These are phyloP conservation scores for Rhodosporidiobolus odoratus DNA, from an alignment of 768 basidiomycete genomes.

Conservation along the genomic window DNA sequence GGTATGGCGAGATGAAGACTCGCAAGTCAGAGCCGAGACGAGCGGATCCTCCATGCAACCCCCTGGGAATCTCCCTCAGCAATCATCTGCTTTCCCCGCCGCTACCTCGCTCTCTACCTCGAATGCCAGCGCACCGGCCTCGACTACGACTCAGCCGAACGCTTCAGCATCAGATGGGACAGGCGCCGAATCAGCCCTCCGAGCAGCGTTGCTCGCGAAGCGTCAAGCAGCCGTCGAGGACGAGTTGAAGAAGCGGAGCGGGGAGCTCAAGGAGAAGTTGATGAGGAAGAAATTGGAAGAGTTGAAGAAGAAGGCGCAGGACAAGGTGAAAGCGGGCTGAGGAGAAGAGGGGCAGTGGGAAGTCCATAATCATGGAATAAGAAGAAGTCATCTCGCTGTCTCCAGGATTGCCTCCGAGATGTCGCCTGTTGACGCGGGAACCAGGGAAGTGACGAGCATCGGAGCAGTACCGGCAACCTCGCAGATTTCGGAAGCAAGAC, in stretches of 20 bases:
- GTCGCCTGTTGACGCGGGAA: too few relatives aligned
- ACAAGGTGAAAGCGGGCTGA: too few relatives aligned
- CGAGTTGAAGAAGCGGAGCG: slow-evolving; percentile 16
- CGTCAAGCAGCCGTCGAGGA: slow-evolving; percentile 19
- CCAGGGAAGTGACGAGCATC: too few relatives aligned
- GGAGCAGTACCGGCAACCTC: too few relatives aligned
- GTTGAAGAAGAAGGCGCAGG: slow-evolving; percentile 18
- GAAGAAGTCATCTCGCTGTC: too few relatives aligned
- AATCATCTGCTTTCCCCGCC: not conserved
- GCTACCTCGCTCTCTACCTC: not conserved
- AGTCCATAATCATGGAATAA: too few relatives aligned
- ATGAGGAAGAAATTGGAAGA: slow-evolving; percentile 9
- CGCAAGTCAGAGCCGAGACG: too few relatives aligned
- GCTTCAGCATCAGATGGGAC: not conserved
- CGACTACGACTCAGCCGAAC: too few relatives aligned
- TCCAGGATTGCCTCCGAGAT: too few relatives aligned
- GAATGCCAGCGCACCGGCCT: not conserved
- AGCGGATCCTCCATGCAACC: too few relatives aligned
- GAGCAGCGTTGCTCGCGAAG: slow-evolving; percentile 22
- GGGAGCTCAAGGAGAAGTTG: slow-evolving; percentile 17
- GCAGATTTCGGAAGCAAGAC: too few relatives aligned
- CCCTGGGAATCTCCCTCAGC: not conserved
- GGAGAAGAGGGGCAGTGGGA: too few relatives aligned
- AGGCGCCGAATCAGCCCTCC: slow-evolving; percentile 7
- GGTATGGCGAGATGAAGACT: not conserved